These are phyloP conservation scores for Aspergillus viridinutans DNA, from an alignment of 2,329 filamentous ascomycete species.

Conservation along the genomic window DNA sequence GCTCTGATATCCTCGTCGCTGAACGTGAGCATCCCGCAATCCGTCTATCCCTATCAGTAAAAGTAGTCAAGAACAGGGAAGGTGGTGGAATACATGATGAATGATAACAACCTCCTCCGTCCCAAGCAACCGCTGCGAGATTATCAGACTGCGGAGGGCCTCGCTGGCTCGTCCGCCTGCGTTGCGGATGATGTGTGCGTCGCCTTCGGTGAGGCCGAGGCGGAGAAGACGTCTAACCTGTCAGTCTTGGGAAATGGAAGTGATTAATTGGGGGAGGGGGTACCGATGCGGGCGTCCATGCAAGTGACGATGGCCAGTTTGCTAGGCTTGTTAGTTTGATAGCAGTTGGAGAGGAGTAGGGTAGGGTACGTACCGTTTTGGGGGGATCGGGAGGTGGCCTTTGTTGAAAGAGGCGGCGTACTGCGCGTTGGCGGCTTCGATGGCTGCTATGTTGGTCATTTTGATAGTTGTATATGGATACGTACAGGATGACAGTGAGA, in stretches of 20 bases:
- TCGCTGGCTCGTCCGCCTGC: constrained; percentile 65
- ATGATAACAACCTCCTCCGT: constrained; percentile 71
- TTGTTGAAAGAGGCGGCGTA: constrained; percentile 61
- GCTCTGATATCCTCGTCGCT: constrained; percentile 58
- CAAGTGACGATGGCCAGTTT: constrained; percentile 58
- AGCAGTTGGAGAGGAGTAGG: neutral
- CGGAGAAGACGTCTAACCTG: constrained; percentile 23
- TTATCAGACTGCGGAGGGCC: constrained; percentile 68
- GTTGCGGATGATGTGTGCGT: constrained; percentile 76
- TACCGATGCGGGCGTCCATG: constrained; percentile 66
- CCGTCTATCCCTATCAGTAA: constrained; percentile 40
- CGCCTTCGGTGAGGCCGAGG: constrained; percentile 69
- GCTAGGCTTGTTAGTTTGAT: constrained; percentile 4
- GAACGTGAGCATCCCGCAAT: constrained; percentile 67
- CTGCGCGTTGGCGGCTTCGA: constrained; percentile 54
- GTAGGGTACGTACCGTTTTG: constrained; percentile 49
- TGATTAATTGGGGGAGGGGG: too few relatives aligned
- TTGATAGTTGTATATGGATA: too few relatives aligned
- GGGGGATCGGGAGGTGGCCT: constrained; percentile 63
- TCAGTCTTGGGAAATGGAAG: too few relatives aligned
- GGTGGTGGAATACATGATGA: constrained; percentile 22
- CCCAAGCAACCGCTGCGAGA: constrained; percentile 73
- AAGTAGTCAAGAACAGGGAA: neutral
- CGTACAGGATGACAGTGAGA: too few relatives aligned
- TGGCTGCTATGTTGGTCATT: constrained; percentile 1